A percentile compares a stretch with the other conserved stretches of the same genome.
Conservation (phyloP, 495 filamentous ascomycete genomes). For the Tuber borchii region DNA sequence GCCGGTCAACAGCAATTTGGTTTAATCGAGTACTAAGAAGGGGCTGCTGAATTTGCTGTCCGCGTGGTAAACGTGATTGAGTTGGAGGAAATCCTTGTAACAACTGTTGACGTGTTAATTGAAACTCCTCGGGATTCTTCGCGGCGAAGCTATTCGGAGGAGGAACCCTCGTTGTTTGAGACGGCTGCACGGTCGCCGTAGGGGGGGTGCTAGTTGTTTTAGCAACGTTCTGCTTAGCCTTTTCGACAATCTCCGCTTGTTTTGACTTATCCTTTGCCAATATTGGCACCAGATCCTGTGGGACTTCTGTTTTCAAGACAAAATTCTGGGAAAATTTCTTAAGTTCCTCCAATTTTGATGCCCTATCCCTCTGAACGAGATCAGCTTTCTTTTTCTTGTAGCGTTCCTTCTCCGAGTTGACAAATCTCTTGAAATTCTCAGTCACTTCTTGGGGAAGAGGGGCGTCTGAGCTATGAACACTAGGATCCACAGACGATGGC, state of each 20-base stretch:
- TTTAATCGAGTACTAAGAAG: constrained; percentile 23
- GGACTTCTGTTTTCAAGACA: constrained; percentile 85
- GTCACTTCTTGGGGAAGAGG: constrained; percentile 28
- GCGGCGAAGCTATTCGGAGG: constrained; percentile 38
- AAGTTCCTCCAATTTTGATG: constrained; percentile 82
- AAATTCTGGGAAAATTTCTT: constrained; percentile 92
- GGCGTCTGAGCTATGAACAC: constrained; percentile 19
- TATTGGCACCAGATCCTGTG: constrained; percentile 84
- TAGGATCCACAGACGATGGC: constrained; percentile 17
- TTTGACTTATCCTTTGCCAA: constrained; percentile 90
- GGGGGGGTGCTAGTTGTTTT: constrained; percentile 49
- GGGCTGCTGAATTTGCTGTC: constrained; percentile 19
- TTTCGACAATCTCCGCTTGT: constrained; percentile 85
- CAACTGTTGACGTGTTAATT: constrained; percentile 26
- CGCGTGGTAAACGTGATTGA: constrained; percentile 6
- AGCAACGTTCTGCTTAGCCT: constrained; percentile 62
- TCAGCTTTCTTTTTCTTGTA: constrained; percentile 66
- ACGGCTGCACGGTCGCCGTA: constrained; percentile 34
- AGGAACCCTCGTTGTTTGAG: constrained; percentile 25
- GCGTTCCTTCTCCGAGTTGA: constrained; percentile 63
- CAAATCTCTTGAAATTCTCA: constrained; percentile 40
- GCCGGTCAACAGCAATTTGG: constrained; percentile 27
- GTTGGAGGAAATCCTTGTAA: constrained; percentile 21
- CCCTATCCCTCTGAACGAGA: constrained; percentile 63
- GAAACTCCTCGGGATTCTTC: constrained; percentile 34